These are phyloP conservation scores for Kwoniella sp. DNA, from an alignment of 768 basidiomycete genomes.

Conservation along the genomic window DNA sequence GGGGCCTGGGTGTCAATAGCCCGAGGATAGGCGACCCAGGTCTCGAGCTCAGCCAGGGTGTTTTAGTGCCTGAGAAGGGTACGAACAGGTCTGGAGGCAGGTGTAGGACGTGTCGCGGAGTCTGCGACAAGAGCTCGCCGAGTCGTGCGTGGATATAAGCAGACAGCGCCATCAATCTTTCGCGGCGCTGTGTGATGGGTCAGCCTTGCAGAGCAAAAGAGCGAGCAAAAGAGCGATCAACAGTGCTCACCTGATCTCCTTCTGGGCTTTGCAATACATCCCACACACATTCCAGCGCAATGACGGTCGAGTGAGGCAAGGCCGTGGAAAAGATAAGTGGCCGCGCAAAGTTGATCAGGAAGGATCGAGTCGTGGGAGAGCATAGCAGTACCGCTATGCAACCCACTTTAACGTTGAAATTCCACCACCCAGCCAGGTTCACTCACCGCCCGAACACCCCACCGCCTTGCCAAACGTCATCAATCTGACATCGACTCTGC, in stretches of 20 bases:
- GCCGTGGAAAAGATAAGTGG: conserved; percentile 89
- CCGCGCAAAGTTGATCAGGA: conserved; percentile 86
- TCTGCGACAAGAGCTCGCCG: conserved; percentile 8
- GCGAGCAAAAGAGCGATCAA: neutral
- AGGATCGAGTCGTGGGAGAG: conserved; percentile 67
- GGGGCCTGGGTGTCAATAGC: conserved; percentile 70
- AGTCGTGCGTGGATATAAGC: conserved; percentile 47
- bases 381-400: conserved; percentile 69
- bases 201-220: neutral
- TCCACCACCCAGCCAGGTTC: neutral
- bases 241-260: conserved; percentile 57
- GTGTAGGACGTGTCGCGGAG: conserved; percentile 9
- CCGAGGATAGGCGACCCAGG: conserved; percentile 74
- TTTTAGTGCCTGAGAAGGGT: neutral
- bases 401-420: neutral
- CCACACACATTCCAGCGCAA: conserved; percentile 72
- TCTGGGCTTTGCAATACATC: conserved; percentile 70
- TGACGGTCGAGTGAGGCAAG: conserved; percentile 67
- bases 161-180: conserved; percentile 42
- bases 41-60: conserved; percentile 48
- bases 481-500: conserved; percentile 68
- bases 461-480: conserved; percentile 93
- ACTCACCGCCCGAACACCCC: conserved; percentile 76
- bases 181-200: conserved; percentile 46
- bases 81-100: conserved; percentile 8